Percentiles rank a stretch among this genome's conserved stretches.
Conservation (phyloP, 192 early-diverging fungal species). For the Anaeromyces robustus region DNA sequence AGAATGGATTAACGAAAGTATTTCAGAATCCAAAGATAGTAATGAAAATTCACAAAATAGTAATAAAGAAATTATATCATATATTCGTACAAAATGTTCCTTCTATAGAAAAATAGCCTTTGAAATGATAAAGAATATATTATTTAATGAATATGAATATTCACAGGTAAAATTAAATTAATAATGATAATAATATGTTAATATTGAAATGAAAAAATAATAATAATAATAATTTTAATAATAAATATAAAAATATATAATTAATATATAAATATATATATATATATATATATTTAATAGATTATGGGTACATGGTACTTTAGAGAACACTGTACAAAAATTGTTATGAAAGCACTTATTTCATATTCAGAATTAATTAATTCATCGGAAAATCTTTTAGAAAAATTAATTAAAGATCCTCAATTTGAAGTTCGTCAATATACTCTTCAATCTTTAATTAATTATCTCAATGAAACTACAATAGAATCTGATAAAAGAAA, state of each 20-base stretch:
- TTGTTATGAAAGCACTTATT: not conserved
- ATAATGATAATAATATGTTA: no score
- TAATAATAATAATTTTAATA: no score
- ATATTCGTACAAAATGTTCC: not conserved
- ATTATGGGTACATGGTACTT: not conserved
- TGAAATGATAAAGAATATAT: not conserved
- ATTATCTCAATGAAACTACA: not conserved
- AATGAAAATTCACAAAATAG: not conserved
- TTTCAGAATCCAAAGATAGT: not conserved
- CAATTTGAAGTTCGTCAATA: not conserved
- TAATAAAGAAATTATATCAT: slow-evolving; percentile 15
- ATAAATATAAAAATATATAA: no score
- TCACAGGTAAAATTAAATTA: not conserved
- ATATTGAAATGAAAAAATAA: no score
- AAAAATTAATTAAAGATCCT: not conserved
- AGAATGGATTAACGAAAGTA: slow-evolving; percentile 4
- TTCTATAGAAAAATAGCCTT: not conserved
- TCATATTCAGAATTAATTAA: not conserved
- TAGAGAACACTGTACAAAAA: not conserved
- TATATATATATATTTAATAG: not conserved
- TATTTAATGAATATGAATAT: not conserved
- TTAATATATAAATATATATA: no score
- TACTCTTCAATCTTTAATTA: not conserved
- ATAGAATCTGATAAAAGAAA: not conserved
- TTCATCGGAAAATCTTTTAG: not conserved